Evolutionary conservation across 345 rosid species (phyloP).

Genomic region (Euphorbia lathyris): DNA sequence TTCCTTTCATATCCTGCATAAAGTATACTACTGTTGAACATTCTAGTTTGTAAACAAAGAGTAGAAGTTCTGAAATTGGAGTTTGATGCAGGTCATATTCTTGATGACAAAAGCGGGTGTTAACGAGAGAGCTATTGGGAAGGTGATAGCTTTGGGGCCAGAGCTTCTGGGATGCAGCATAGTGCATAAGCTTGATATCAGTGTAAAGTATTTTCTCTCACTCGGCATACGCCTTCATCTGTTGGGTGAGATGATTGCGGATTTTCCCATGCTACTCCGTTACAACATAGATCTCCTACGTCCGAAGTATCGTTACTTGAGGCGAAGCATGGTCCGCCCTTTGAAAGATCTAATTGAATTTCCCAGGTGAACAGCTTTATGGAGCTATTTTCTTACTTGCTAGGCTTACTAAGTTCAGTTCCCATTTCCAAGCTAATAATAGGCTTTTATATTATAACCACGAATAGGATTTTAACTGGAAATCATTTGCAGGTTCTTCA

Average conservation of each 20-base stretch:
- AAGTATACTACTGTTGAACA: not conserved
- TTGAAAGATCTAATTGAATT: conserved; percentile 80
- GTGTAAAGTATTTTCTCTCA: conserved; percentile 67
- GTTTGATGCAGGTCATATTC: conserved; percentile 59
- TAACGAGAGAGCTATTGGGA: conserved; percentile 62
- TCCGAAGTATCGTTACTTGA: conserved; percentile 74
- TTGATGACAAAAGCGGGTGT: conserved; percentile 87
- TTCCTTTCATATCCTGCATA: conserved; percentile 5
- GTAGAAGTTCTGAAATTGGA: conserved; percentile 1
- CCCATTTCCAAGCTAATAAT: not conserved
- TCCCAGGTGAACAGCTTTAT: conserved; percentile 56
- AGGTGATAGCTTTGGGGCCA: conserved; percentile 76
- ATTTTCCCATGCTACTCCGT: conserved; percentile 82
- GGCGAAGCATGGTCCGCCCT: conserved; percentile 82
- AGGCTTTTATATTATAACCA: too few species aligned
- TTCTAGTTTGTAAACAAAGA: not conserved
- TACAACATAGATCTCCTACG: conserved; percentile 68
- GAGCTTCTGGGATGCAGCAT: conserved; percentile 89
- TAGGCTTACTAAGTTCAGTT: not conserved
- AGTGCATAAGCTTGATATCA: conserved; percentile 63
- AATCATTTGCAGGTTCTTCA: conserved; percentile 64
- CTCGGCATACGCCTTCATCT: conserved; percentile 61
- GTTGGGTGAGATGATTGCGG: conserved; percentile 83
- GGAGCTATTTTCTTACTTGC: not conserved
- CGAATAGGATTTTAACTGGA: too few species aligned